Base-by-base conservation (phyloP, 2,329 filamentous ascomycete genomes). In the Pestalotiopsis sp. region DNA sequence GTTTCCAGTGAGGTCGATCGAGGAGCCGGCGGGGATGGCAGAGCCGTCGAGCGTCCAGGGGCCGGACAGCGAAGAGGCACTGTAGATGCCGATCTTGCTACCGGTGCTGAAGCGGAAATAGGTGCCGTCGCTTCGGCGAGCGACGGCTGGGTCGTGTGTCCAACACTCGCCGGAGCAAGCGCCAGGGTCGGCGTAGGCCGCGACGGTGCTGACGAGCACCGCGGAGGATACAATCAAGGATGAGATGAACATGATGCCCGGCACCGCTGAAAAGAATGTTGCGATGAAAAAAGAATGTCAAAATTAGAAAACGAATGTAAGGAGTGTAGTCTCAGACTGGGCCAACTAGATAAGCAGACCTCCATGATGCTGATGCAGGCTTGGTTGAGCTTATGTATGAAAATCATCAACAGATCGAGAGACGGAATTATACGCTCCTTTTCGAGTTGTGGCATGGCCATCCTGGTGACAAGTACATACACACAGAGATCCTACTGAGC, bases 41-140 rank as follows among this genome's bases (percentile, higher is more conserved):
- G 79, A 75, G 17, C 83, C 83, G 23, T 77, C 70, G 68, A 79
- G 79, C 1, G 78, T 81, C 83, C 84, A 86, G 5, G 81, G 81
- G 1, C 82, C 82, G 5, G 72, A 74, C 57, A 84, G 67, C 13
- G 75, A 74, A n/a, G 74, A 69, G 2, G 81, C 75, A 20, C 78
- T 81, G 64, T 77, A 78, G 67, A 83, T 80, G 59, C 78, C 77
- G 70, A 84, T 82, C 57, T 75, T 76, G 71, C 76, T 78, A 36
- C 80, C 80, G 6, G 83, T 84, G 31, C 76, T 79, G 76, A 83
- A 84, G 65, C 81, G 76, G 74, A 82, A 84, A 72, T 82, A 84
- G 20, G 72, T 78, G 61, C 81, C 81, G 65, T 84, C 81, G n/a
- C 74, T 74, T 59, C 81, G 78, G 27, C 76, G 78, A 69, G 82